Evolutionary conservation across 306 rosid genomes (phyloP).

Genomic region (Nissolia schottii): DNA sequence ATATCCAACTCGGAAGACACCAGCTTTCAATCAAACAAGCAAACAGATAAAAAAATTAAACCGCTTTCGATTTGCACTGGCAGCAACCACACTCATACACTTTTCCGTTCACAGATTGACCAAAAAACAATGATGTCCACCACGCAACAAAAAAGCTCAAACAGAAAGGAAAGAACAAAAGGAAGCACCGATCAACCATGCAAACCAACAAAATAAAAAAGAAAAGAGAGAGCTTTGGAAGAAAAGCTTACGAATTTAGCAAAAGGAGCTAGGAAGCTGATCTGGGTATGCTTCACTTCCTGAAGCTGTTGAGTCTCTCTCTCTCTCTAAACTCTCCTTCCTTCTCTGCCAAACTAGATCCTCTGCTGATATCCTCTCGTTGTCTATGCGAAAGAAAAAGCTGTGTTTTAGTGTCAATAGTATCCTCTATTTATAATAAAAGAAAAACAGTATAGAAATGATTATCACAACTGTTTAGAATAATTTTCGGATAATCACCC

Average conservation of each 20-base stretch:
- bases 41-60: background rate
- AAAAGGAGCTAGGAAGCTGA: conserved; percentile 6
- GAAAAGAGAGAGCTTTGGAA: background rate
- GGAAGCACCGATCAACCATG: background rate
- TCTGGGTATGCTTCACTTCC: background rate
- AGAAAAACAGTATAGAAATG: too few relatives aligned
- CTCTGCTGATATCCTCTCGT: conserved; percentile 31
- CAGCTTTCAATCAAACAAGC: background rate
- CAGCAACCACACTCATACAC: conserved; percentile 12
- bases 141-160: background rate
- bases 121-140: background rate
- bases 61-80: conserved; percentile 14
- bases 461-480: too few relatives aligned
- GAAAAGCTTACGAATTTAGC: conserved; percentile 40
- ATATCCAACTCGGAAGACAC: conserved; percentile 23
- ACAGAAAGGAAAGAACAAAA: background rate
- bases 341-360: background rate
- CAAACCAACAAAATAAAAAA: background rate
- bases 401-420: background rate
- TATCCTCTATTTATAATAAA: background rate
- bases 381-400: background rate
- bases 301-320: background rate
- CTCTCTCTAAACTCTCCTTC: background rate
- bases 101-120: background rate
- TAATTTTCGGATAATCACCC: too few relatives aligned